Evolutionary conservation across 805 yeast genomes (phyloP), one percentile per base, ranked within the genome.

Genomic region (Wickerhamiella allomyrinae): DNA sequence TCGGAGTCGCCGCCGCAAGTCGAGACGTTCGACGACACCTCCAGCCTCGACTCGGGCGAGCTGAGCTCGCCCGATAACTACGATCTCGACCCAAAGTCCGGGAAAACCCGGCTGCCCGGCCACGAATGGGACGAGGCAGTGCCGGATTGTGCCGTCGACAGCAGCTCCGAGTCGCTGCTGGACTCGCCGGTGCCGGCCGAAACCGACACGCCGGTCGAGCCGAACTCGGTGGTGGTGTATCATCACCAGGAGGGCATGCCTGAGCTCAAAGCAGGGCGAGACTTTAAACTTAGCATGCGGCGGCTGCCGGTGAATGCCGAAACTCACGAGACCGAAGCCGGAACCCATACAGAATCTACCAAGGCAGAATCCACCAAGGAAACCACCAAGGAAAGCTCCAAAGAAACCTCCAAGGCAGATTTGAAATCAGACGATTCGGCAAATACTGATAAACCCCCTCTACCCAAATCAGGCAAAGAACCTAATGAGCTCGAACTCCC

Each of bases 1-100:
- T 43, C 48, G 35, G 36, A 33, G 11, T 44, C 47, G 31, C 56
- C 56, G 14, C 53, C 51, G 7, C 42, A 40, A 15, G 45, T 42
- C 10, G 48, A 42, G 36, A 20, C 13, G n/a, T 36, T 22, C 11
- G 20, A 23, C 39, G 39, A 36, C 17, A n/a, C 31, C 2, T 23
- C 29, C 11, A 37, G 38, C 5, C 20, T 31, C 11, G 45, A 42
- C n/a, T 25, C 23, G 8, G 24, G 17, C 15, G 6, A n/a, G 15
- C 8, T 27, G 31, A 27, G 31, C 8, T 27, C 31, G 17, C 13
- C 13, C 6, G 31, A 27, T 9, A 27, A 17, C 31, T 27, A 14
- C 7, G 31, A 27, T 13, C 13, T 27, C 31, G 31, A 27, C 2
- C 31, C 31, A 4, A 14, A 14, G 17, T 14, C 13, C 15, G 31